These are phyloP conservation scores for Cynanchum wilfordii DNA, from an alignment of 257 asterid genomes.

Conservation along the genomic window DNA sequence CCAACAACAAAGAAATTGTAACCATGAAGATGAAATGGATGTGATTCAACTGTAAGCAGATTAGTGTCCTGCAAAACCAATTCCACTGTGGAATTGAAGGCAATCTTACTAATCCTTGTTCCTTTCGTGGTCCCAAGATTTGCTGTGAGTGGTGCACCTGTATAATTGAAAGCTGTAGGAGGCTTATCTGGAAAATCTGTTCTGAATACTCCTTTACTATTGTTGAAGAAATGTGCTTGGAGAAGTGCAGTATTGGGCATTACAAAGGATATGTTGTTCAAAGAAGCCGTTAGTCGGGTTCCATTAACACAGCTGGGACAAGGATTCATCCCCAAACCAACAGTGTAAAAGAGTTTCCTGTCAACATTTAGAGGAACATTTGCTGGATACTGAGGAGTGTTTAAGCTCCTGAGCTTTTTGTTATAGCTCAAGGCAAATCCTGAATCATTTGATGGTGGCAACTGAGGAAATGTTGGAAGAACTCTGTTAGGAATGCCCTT, in stretches of 20 bases:
- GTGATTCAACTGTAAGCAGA: conserved; percentile 55
- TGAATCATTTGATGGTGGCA: conserved; percentile 44
- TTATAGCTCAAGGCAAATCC: conserved; percentile 34
- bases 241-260: conserved; percentile 31
- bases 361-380: conserved; percentile 51
- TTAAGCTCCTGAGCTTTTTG: conserved; percentile 37
- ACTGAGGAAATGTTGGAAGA: conserved; percentile 27
- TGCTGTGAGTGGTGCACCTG: conserved; percentile 67
- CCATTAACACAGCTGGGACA: conserved; percentile 43
- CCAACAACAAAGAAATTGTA: conserved; percentile 75
- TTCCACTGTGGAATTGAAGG: conserved; percentile 62
- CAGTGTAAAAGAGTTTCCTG: conserved; percentile 38
- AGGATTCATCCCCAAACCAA: conserved; percentile 50
- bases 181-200: conserved; percentile 38
- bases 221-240: conserved; percentile 29
- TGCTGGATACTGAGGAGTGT: conserved; percentile 40
- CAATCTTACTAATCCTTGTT: conserved; percentile 46
- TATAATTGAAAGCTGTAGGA: conserved; percentile 28
- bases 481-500: conserved; percentile 34
- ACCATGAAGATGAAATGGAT: conserved; percentile 85
- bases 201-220: conserved; percentile 21
- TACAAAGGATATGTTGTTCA: conserved; percentile 32
- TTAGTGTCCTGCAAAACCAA: conserved; percentile 66
- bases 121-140: conserved; percentile 39
- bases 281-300: conserved; percentile 28